phyloP scores from a whole-genome alignment of 257 asterid species.

The Thymus mandschuricus region DNA sequence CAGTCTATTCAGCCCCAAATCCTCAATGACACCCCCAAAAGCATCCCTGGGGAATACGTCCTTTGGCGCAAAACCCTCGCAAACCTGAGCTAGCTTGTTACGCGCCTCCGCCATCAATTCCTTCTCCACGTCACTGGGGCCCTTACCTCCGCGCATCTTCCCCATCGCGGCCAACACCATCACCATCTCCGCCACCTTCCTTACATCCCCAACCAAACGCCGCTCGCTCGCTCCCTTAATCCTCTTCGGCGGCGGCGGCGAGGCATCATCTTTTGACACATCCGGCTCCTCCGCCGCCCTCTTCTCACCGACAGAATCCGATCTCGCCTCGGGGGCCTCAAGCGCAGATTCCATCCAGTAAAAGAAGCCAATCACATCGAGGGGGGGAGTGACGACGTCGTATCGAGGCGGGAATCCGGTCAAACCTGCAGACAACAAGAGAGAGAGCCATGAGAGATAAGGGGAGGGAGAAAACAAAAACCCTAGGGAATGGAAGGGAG shows the following conservation, averaged over 20 bases:
- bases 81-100: constrained; percentile 61
- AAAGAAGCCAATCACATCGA: constrained; percentile 30
- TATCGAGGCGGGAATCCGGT: constrained; percentile 19
- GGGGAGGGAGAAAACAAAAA: constrained; percentile 44
- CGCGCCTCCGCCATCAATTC: constrained; percentile 82
- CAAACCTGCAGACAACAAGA: constrained; percentile 57
- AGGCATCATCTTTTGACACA: constrained; percentile 28
- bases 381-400: constrained; percentile 43
- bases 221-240: constrained; percentile 34
- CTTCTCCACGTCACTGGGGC: constrained; percentile 72
- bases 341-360: constrained; percentile 52
- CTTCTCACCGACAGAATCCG: constrained; percentile 58
- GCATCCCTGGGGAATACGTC: constrained; percentile 90
- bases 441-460: constrained; percentile 48
- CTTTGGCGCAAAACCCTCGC: constrained; percentile 82
- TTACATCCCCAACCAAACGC: constrained; percentile 45
- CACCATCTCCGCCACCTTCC: constrained; percentile 88
- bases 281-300: constrained; percentile 56
- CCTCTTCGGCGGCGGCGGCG: constrained; percentile 41
- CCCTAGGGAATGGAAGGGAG: constrained; percentile 51
- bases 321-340: constrained; percentile 41
- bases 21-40: constrained; percentile 80
- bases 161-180: constrained; percentile 90
- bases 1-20: constrained; percentile 78
- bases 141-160: constrained; percentile 89